Evolutionary conservation across 306 rosid genomes (phyloP), one percentile per base, ranked within the genome.

Genomic region (Fagus sylvatica): DNA sequence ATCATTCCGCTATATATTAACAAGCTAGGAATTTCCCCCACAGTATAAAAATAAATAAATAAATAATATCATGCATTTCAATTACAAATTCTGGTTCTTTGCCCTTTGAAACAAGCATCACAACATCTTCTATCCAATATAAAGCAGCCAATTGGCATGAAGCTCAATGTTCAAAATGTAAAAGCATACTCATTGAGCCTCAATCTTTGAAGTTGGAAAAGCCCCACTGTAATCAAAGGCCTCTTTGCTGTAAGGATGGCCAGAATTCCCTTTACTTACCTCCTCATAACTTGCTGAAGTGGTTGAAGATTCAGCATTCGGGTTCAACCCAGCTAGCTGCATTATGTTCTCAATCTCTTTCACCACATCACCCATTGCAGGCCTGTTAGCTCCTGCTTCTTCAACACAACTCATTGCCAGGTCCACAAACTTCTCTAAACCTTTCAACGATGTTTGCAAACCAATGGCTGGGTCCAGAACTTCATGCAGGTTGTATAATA

Each of bases 341-440:
- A 80, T 54, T 11, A 87, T 77, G 19, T 57, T 71, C 76, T 84
- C 90, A 19, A 87, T 73, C 80, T 19, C 86, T 67, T 84, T 87
- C 74, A 80, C 90, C 48, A 82, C 90, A 53, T 67, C 74, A 7
- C 86, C 75, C 88, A 84, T 84, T 30, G 65, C 66, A 41, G 90
- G 90, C 78, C 90, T 77, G 8, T 74, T 74, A 17, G 51, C 53
- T 30, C 78, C 79, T 4, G 54, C 53, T 22, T 87, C 88, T 71
- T 74, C 85, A 0, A 79, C 80, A 43, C 90, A 87, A 11, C 64
- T 37, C 81, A 87, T 42, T 64, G 88, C 87, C 72, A 87, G 68
- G 53, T 87, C 81, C 39, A 87, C 81, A 56, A 73, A 79, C 69
- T 30, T 73, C 65, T 73, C 85, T 15, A 87, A 43, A 4, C 82